Evolutionary conservation across 345 rosid genomes (phyloP), one percentile per base, ranked within the genome.

Genomic region (Eucalyptus sideroxylon): DNA sequence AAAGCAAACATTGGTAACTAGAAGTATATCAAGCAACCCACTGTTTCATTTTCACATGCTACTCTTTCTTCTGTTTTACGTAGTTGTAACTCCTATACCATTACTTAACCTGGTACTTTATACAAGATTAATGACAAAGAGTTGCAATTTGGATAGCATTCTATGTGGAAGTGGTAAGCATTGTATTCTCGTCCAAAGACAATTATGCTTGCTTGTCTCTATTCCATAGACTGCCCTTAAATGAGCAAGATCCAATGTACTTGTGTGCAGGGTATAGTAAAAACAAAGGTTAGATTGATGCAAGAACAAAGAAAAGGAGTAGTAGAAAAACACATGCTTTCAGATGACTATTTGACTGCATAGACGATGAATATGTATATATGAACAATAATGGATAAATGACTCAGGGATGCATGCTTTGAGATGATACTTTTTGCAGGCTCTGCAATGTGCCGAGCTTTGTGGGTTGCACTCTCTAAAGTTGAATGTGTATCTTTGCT

Each of bases 401-500:
- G 69, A 60, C 69, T 60, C 31, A 60, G 31, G n/a, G 16, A 12
- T 27, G 31, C 69, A 60, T 60, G 69, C 69, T 60, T 83, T 11
- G 31, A 40, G 86, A 50, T 45, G 17, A 19, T 83, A 83, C 86
- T 83, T 83, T 83, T 45, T 83, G 53, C 4, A 44, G 12, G 50
- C 86, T 60, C 69, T 27, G 69, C 69, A 27, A 1, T 60, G 50
- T 83, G 31, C 27, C 10, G 7, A 45, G 86, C 81, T 62, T 62
- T 86, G 77, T 45, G 53, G 4, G 42, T 55, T 82, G 89, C 86
- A 56, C 69, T 88, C 86, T 88, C 91, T 89, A 92, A 93, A 87
- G 88, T 88, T 44, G 93, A 93, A 89, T 93, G 92, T 89, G 93
- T 91, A 89, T 95, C 95, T 90, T 87, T 92, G 90, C 86, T 93